phyloP scores from a whole-genome alignment of 148 eudicot genomes.

The Beta vulgaris region DNA sequence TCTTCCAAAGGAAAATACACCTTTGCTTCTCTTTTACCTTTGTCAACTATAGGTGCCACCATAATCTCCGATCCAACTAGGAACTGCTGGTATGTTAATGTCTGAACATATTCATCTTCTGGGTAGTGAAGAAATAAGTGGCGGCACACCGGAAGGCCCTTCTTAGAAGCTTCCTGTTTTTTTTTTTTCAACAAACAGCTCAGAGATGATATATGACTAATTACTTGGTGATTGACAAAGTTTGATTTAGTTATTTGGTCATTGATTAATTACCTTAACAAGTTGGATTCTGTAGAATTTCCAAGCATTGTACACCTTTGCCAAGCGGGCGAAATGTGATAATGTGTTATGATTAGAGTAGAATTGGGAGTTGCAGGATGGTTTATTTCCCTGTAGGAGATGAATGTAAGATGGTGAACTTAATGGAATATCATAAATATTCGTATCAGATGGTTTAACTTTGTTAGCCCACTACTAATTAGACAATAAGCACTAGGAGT shows the following conservation, averaged over 20 bases:
- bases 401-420: conserved; percentile 11
- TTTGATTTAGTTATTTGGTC: not conserved
- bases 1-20: conserved; percentile 84
- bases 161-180: conserved; percentile 77
- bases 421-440: too few species aligned
- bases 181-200: not conserved
- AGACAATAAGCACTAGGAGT: too few species aligned
- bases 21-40: conserved; percentile 59
- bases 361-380: conserved; percentile 81
- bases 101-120: conserved; percentile 71
- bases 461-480: too few species aligned
- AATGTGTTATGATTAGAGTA: conserved; percentile 81
- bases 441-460: too few species aligned
- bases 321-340: conserved; percentile 80
- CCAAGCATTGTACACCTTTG: conserved; percentile 95
- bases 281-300: conserved; percentile 89
- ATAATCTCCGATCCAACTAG: conserved; percentile 85
- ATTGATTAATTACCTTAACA: conserved; percentile 51
- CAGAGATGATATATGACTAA: conserved; percentile 1
- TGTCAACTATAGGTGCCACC: conserved; percentile 87
- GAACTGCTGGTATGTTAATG: conserved; percentile 78
- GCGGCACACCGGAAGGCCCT: conserved; percentile 89
- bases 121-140: conserved; percentile 95
- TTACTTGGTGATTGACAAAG: not conserved
- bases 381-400: conserved; percentile 76